These are phyloP conservation scores for Mimosa bimucronata DNA, from an alignment of 306 rosid species.

Conservation along the genomic window DNA sequence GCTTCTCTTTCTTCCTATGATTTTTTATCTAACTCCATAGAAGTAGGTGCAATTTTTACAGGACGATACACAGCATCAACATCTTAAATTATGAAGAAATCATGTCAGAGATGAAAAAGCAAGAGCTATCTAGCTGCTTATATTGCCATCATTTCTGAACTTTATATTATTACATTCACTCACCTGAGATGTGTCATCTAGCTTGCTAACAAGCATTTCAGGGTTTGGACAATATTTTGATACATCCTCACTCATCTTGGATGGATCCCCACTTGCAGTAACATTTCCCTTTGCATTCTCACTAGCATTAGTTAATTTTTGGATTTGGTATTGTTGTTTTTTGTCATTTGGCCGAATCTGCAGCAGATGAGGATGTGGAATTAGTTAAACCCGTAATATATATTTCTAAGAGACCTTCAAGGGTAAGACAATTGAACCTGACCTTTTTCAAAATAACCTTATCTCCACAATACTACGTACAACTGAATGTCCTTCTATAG, in stretches of 20 bases:
- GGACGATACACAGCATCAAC: slow-evolving; percentile 56
- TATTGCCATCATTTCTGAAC: slow-evolving; percentile 1
- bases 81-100: slow-evolving; percentile 49
- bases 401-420: not conserved
- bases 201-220: slow-evolving; percentile 64
- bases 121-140: slow-evolving; percentile 14
- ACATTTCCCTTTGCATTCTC: slow-evolving; percentile 47
- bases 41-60: slow-evolving; percentile 69
- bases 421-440: slow-evolving; percentile 23
- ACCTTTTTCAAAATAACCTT: slow-evolving; percentile 90
- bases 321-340: slow-evolving; percentile 87
- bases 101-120: slow-evolving; percentile 28
- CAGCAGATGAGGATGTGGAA: slow-evolving; percentile 31
- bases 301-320: slow-evolving; percentile 69
- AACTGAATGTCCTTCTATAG: slow-evolving; percentile 76
- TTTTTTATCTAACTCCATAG: slow-evolving; percentile 66
- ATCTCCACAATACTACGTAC: slow-evolving; percentile 78
- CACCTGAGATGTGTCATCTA: slow-evolving; percentile 54
- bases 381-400: not conserved
- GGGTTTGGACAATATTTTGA: slow-evolving; percentile 87
- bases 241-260: slow-evolving; percentile 55
- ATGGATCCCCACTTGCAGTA: slow-evolving; percentile 41
- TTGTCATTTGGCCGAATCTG: slow-evolving; percentile 91
- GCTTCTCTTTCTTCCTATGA: slow-evolving; percentile 71
- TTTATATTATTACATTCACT: slow-evolving; percentile 27